Evolutionary conservation across 495 filamentous ascomycete genomes (phyloP), one percentile per base, ranked within the genome.

Genomic region (Astrothelium subdiscretum): DNA sequence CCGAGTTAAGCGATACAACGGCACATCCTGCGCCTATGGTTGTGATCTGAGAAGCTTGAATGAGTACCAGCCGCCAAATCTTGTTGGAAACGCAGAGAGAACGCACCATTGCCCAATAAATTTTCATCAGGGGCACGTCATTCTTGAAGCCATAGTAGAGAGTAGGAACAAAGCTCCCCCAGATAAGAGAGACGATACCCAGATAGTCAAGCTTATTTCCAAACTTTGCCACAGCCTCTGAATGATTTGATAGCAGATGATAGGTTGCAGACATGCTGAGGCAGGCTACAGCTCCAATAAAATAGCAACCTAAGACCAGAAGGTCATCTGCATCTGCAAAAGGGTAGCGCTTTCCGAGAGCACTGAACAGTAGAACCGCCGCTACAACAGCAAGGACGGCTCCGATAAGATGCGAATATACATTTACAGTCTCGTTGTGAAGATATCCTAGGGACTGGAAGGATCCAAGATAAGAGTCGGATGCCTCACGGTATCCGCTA

Each of bases 371-470:
- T 35, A 76, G 40, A 29, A 68, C 20, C 0, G 71, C 77, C 1
- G 73, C 63, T 18, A 76, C 63, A 22, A 79, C 64, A 62, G 83
- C 81, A 22, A 70, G 32, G 4, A 85, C 57, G 15, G 85, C 77
- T 54, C 85, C 86, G 24, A 94, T 66, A 5, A 96, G 81, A 73
- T 97, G 92, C 1, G 88, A 84, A 75, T 91, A 96, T 69, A 96
- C 92, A 73, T 97, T 97, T 64, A 97, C 87, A n/a, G 83, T 84
- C 73, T 97, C 91, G 75, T 96, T 97, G 77, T 97, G 89, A n/a
- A 91, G 66, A 72, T 90, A 89, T 57, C 78, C 73, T 63, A 91
- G 75, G 31, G 84, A 88, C 32, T 79, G 75, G 51, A 88, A 79
- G 57, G 84, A 92, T 32, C 71, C 76, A 15, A 70, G 69, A 70